Base-by-base conservation (phyloP, 805 yeast genomes). In the Saturnispora ahearnii region DNA sequence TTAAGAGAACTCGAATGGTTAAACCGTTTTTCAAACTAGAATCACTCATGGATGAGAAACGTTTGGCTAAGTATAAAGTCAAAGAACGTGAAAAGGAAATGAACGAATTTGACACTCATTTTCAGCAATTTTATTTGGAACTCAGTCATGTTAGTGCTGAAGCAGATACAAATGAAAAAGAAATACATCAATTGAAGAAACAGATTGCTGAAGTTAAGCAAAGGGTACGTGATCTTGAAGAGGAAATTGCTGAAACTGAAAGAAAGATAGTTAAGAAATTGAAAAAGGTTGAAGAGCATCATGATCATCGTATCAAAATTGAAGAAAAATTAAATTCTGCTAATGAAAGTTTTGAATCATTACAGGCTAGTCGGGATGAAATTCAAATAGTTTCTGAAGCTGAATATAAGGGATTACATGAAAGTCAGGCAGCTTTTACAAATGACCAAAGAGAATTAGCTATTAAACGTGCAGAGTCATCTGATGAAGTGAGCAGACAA, bases 1-100 rank as follows among this genome's bases (percentile, higher is more conserved):
- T 62, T 49, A 65, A 55, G 18, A 65, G 52, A 53, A 74, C 63
- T 60, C 69, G 60, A 61, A 73, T 59, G 50, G 67, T 50, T 57
- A 61, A 55, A 37, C 73, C 58, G 22, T 61, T 69, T 45, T 66
- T 67, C 12, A 68, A 64, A 3, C 56, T 73, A 24, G 62, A 61
- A 13, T 62, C 57, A 9, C 59, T 64, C 28, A 72, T 69, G 52
- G 69, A 62, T 11, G 62, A 66, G 43, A 66, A 73, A 62, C 51
- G 55, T 8, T 10, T n/a, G 22, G 44, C 51, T 32, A 52, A 57
- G 8, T 54, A 52, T 7, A 65, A 61, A n/a, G 49, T 58, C 1
- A 51, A 57, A 9, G 53, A 52, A 22, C 48, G 65, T 50, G 57
- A 55, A 42, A 53, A 21, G 22, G 54, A 67, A 46, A 60, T 68